phyloP scores from a whole-genome alignment of 164 flowering plant genomes.

The Berberis vulgaris region DNA sequence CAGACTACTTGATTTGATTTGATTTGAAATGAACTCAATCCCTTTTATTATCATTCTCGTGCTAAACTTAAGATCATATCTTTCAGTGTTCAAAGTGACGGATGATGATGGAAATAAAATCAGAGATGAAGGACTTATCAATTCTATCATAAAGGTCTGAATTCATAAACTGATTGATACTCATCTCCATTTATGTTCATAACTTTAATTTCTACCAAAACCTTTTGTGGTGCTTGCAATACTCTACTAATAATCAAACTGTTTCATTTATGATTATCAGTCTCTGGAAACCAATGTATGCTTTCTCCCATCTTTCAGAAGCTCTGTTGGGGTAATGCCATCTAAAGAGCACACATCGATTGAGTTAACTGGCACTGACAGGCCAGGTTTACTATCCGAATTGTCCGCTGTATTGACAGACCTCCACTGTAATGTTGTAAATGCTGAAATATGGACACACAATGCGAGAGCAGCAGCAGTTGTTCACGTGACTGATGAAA shows the following conservation, averaged over 20 bases:
- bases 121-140: too few relatives aligned
- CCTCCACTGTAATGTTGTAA: conserved; percentile 39
- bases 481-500: conserved; percentile 31
- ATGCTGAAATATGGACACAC: conserved; percentile 58
- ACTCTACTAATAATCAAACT: neutral
- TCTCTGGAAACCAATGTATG: conserved; percentile 25
- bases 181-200: too few relatives aligned
- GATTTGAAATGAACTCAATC: neutral
- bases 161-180: too few relatives aligned
- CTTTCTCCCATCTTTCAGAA: conserved; percentile 16
- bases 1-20: too few relatives aligned
- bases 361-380: conserved; percentile 44
- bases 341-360: conserved; percentile 34
- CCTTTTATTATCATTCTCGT: neutral
- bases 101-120: too few relatives aligned
- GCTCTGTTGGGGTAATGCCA: conserved; percentile 34
- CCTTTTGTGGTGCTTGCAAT: neutral
- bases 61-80: neutral
- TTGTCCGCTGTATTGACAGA: conserved; percentile 44
- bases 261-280: conserved; percentile 14
- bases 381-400: conserved; percentile 55
- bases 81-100: neutral
- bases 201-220: too few relatives aligned
- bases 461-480: conserved; percentile 46
- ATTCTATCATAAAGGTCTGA: too few relatives aligned